Conservation (phyloP, 2,329 filamentous ascomycete species). For the Fusarium azukiicola region DNA sequence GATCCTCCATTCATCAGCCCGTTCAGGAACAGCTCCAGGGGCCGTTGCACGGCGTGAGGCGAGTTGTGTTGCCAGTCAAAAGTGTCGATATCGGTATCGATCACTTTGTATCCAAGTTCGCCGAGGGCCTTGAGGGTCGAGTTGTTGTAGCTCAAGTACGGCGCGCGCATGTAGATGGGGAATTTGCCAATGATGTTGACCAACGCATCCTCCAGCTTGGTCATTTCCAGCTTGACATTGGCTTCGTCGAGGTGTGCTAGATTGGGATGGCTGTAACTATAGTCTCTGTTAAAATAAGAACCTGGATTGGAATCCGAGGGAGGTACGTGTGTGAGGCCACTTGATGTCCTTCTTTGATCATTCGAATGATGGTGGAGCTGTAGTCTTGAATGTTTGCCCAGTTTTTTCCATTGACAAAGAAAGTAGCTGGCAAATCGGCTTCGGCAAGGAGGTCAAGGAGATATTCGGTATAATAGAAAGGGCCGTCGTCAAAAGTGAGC, state of each 20-base stretch:
- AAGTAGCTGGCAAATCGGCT: conserved; percentile 55
- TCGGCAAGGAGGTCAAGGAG: conserved; percentile 58
- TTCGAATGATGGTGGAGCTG: conserved; percentile 57
- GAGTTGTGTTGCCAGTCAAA: conserved; percentile 74
- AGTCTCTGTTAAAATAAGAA: conserved; percentile 37
- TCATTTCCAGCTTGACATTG: conserved; percentile 51
- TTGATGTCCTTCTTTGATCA: conserved; percentile 73
- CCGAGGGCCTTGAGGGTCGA: conserved; percentile 54
- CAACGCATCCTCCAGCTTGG: conserved; percentile 55
- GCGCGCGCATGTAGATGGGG: conserved; percentile 62
- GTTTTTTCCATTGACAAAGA: conserved; percentile 53
- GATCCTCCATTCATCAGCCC: conserved; percentile 58
- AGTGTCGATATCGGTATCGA: conserved; percentile 77
- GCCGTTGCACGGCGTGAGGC: conserved; percentile 67
- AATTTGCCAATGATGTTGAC: conserved; percentile 55
- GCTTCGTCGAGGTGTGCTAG: conserved; percentile 53
- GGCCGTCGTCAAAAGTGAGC: conserved; percentile 66
- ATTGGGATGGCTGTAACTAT: conserved; percentile 57
- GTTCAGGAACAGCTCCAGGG: conserved; percentile 56
- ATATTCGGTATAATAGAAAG: conserved; percentile 59
- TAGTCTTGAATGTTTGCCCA: conserved; percentile 51
- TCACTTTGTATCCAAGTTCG: conserved; percentile 71
- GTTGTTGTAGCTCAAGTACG: conserved; percentile 61
- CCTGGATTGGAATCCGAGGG: conserved; percentile 34
- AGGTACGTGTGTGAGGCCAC: conserved; percentile 71